These are phyloP conservation scores for Apiotrichum porosum DNA, from an alignment of 1,284 basidiomycete genomes.

Conservation along the genomic window DNA sequence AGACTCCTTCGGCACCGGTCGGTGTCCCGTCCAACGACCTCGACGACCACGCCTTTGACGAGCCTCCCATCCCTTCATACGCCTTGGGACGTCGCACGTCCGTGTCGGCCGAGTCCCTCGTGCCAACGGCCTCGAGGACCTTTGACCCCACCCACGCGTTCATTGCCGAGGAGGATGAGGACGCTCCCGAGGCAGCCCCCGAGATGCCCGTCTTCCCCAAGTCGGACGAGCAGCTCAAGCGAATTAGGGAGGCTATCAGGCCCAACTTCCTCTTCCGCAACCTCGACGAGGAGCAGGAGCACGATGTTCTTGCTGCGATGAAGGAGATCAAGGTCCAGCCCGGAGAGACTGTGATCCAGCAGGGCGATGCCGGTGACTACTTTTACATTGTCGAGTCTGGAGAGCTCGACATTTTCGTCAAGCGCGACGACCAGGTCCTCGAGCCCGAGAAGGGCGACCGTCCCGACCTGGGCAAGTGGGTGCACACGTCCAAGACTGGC, in stretches of 20 bases:
- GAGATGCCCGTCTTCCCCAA: conserved; percentile 68
- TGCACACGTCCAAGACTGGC: conserved; percentile 78
- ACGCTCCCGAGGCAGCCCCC: conserved; percentile 33
- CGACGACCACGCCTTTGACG: conserved; percentile 16
- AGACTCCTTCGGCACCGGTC: conserved; percentile 58
- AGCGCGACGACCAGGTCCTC: conserved; percentile 50
- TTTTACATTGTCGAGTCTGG: conserved; percentile 97
- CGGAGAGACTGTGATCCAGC: conserved; percentile 84
- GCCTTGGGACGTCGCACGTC: conserved; percentile 87
- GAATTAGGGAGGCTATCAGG: conserved; percentile 80
- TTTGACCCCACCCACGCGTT: conserved; percentile 27
- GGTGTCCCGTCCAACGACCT: conserved; percentile 36
- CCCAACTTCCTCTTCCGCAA: conserved; percentile 94
- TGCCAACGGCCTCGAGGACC: conserved; percentile 59
- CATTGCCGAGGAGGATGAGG: conserved; percentile 41
- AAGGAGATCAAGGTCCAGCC: conserved; percentile 71
- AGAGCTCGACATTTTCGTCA: conserved; percentile 78
- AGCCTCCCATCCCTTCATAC: conserved; percentile 51
- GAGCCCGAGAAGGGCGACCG: conserved; percentile 58
- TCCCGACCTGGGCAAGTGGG: conserved; percentile 61
- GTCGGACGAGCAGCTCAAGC: conserved; percentile 72
- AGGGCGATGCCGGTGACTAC: conserved; percentile 94
- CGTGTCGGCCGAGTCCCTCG: conserved; percentile 94
- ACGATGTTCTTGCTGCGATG: conserved; percentile 91
- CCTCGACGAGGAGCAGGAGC: conserved; percentile 92